Base-by-base conservation (phyloP, 2,329 filamentous ascomycete species). In the Penicillium corylophilum region DNA sequence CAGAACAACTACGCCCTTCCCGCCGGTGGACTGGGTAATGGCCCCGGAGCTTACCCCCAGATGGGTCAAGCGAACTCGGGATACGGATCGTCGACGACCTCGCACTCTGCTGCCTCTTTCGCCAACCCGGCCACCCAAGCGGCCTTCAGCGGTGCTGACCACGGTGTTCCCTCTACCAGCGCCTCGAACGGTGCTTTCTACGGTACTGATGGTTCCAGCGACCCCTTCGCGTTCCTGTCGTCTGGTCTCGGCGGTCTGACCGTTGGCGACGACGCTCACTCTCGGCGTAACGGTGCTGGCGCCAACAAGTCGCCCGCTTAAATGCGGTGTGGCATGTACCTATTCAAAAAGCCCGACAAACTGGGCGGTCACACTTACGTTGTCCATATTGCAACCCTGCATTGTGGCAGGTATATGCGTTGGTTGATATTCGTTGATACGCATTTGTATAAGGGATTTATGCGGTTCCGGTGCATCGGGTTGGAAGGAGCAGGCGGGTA, bases 91-190 rank as follows among this genome's bases (percentile, higher is more conserved):
- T 86, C 85, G 49, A 88, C 86, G 35, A 85, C 86, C 46, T 87
- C 90, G 62, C 90, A 94, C 73, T 88, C 89, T 22, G 88, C 88
- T 38, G 89, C 90, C 12, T 88, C 88, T 5, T 97, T 99, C 67
- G 92, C 96, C 69, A 95, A 91, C 77, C 89, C 92, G 57, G 89
- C 90, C 56, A 90, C 93, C 15, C 93, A 97, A 76, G 91, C 91
- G 54, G 93, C 94, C 23, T 99, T 99, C 79, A 89, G 90, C 69
- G 89, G 89, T 36, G 91, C 90, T 35, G 87, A 87, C 63, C 93
- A 94, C 62, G 89, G 89, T 50, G 87, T 87, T 18, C 85, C 86
- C 15, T 89, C 88, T 40, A 87, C 86, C 54, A 89, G 88, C 36
- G 85, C 87, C 29, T 85, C 87, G 38, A 90, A 89, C 74, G 88